Percentiles rank a stretch among this genome's conserved stretches.
phyloP scores from a whole-genome alignment of 257 asterid species.

The Petunia axillaris region DNA sequence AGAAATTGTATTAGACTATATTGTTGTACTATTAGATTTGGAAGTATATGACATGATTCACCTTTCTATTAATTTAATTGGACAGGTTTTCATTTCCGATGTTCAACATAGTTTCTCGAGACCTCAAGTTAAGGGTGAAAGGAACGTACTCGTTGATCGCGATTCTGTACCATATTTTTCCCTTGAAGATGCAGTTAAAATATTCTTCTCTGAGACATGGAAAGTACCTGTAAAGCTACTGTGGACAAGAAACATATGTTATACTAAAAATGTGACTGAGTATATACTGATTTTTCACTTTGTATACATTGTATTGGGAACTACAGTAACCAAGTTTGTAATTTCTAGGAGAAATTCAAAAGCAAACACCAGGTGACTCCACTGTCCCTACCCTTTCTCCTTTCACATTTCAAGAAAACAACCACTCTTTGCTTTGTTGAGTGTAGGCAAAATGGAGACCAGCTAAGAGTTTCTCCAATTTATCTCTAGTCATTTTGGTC shows the following conservation, averaged over 20 bases:
- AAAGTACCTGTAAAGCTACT: slow-evolving; percentile 50
- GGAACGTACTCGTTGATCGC: too few species aligned
- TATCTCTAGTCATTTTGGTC: slow-evolving; percentile 19
- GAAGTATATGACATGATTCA: slow-evolving; percentile 20
- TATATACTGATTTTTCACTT: slow-evolving; percentile 30
- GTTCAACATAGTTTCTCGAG: slow-evolving; percentile 26
- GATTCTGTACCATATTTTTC: neutral
- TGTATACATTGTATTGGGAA: slow-evolving; percentile 30
- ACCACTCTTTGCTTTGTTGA: slow-evolving; percentile 29
- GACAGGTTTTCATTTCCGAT: slow-evolving; percentile 37
- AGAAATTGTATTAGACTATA: neutral
- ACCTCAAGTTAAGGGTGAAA: too few species aligned
- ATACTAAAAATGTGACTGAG: slow-evolving; percentile 28
- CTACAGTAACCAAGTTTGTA: neutral
- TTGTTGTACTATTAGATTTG: neutral
- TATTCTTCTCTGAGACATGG: slow-evolving; percentile 17
- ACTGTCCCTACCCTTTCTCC: slow-evolving; percentile 12
- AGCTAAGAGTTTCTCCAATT: neutral
- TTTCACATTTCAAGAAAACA: slow-evolving; percentile 31
- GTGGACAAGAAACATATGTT: slow-evolving; percentile 35
- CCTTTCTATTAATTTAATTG: slow-evolving; percentile 6
- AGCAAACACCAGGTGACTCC: slow-evolving; percentile 9
- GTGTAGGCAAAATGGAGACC: neutral
- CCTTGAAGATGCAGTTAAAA: neutral
- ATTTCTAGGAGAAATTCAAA: slow-evolving; percentile 11